A percentile compares a stretch with the other conserved stretches of the same genome.
phyloP scores from a whole-genome alignment of 225 moss, liverwort and hornwort genomes.

The Ulota crispa region DNA sequence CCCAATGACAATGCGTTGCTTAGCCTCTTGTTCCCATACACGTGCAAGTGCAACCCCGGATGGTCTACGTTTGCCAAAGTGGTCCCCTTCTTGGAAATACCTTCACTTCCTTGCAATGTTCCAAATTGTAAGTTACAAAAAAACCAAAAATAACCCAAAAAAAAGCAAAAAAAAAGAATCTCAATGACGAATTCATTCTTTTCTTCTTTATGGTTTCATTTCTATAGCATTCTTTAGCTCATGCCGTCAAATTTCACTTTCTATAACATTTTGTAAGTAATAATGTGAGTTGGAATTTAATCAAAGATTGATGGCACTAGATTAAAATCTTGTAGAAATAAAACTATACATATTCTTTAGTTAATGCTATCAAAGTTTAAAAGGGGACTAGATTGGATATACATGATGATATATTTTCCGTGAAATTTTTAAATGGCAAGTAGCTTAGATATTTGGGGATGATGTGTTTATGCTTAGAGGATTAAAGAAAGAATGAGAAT shows the following conservation, averaged over 20 bases:
- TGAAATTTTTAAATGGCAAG: background rate
- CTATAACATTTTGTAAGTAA: too few relatives aligned
- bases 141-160: too few relatives aligned
- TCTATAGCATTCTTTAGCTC: background rate
- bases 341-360: too few relatives aligned
- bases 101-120: constrained; percentile 57
- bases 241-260: background rate
- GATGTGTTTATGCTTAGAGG: background rate
- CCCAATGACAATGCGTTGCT: constrained; percentile 33
- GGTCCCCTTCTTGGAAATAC: constrained; percentile 40
- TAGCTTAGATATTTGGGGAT: background rate
- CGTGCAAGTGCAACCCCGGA: constrained; percentile 48
- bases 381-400: too few relatives aligned
- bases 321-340: too few relatives aligned
- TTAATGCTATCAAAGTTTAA: too few relatives aligned
- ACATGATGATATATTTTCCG: too few relatives aligned
- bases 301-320: too few relatives aligned
- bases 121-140: constrained; percentile 46
- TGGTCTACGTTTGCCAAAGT: constrained; percentile 45
- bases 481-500: background rate
- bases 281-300: too few relatives aligned
- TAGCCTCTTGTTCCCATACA: constrained; percentile 48
- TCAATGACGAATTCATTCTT: too few relatives aligned
- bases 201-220: background rate
- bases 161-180: rapidly evolving